A percentile compares a stretch with the other conserved stretches of the same genome.
Evolutionary conservation across 2,329 filamentous ascomycete genomes (phyloP).

Genomic region (Scedosporium aurantiacum): DNA sequence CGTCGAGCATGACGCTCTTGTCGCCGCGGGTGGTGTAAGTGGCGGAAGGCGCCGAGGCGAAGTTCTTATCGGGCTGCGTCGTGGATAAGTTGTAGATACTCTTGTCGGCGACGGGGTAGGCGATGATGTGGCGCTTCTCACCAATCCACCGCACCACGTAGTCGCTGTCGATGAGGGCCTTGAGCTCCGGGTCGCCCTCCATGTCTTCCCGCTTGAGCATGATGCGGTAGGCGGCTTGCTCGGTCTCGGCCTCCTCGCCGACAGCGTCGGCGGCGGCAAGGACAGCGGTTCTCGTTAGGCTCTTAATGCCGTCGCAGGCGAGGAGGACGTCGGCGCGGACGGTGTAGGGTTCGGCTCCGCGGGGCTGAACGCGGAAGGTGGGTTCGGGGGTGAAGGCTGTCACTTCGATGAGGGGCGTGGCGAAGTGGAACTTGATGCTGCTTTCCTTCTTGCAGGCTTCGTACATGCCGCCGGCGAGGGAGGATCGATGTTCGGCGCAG

Average conservation of each 20-base stretch:
- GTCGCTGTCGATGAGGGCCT: slow-evolving; percentile 55
- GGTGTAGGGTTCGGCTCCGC: slow-evolving; percentile 40
- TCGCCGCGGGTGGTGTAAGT: slow-evolving; percentile 54
- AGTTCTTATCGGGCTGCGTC: slow-evolving; percentile 50
- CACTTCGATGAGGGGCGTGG: slow-evolving; percentile 42
- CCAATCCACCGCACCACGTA: slow-evolving; percentile 67
- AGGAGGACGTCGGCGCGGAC: slow-evolving; percentile 43
- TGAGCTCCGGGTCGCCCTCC: slow-evolving; percentile 53
- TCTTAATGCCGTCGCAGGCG: slow-evolving; percentile 47
- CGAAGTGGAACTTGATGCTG: slow-evolving; percentile 59
- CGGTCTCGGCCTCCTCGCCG: slow-evolving; percentile 53
- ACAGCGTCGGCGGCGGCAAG: slow-evolving; percentile 38
- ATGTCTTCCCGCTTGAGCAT: slow-evolving; percentile 61
- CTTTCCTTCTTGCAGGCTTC: slow-evolving; percentile 55
- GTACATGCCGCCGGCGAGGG: slow-evolving; percentile 58
- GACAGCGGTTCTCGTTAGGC: slow-evolving; percentile 37
- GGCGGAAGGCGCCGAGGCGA: slow-evolving; percentile 42
- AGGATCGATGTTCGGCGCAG: slow-evolving; percentile 68
- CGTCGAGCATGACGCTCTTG: slow-evolving; percentile 49
- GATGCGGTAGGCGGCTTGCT: slow-evolving; percentile 70
- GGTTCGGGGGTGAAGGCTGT: slow-evolving; percentile 48
- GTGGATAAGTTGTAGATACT: slow-evolving; percentile 55
- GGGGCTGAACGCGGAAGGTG: slow-evolving; percentile 47
- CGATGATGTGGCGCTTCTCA: slow-evolving; percentile 63
- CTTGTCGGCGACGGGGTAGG: slow-evolving; percentile 61